Base-by-base conservation (phyloP, 202 grass and related monocot species). In the Schoenoplectus triqueter region DNA sequence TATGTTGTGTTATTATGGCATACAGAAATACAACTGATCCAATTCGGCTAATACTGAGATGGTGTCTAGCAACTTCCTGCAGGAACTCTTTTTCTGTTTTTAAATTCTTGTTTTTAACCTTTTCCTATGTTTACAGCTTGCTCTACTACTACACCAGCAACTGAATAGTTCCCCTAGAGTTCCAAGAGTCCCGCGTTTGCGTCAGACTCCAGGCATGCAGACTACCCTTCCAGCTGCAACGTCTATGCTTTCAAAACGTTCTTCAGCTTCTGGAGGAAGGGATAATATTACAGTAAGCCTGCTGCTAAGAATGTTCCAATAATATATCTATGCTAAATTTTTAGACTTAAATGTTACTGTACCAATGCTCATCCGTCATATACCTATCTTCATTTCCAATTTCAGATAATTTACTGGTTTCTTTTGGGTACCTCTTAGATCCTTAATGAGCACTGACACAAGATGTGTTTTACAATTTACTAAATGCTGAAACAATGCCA, bases 111-210 rank as follows among this genome's bases (percentile, higher is more conserved):
- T 20, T 76, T 56, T 57, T 79, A 19, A 61, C 20, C 64, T n/a
- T 83, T 71, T 79, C 6, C 45, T 82, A 42, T 42, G 77, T 93
- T 92, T 46, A 81, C 86, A 98, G 95, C 95, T 98, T 84, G 95
- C 95, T 62, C 87, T 98, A 60, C 79, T 98, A 76, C 86, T 98
- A 80, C 95, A 98, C 90, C 95, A 98, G 86, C 93, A 98, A 91
- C 88, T 98, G 85, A 98, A 98, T 86, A 98, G 95, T 81, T 98
- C 95, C 51, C 93, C 95, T 31, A 98, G 95, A 87, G 95, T 98
- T 82, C 95, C 95, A 31, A 95, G 95, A 90, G 93, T 98, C 47
- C 91, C 95, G 80, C 92, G 95, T 81, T 59, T 92, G 85, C 88
- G 92, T 75, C 95, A 98, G 84, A 81, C 92, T 71, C 55, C 84